A percentile compares a stretch with the other conserved stretches of the same genome.
Evolutionary conservation across 306 rosid species (phyloP).

Genomic region (Cucumis hystrix): DNA sequence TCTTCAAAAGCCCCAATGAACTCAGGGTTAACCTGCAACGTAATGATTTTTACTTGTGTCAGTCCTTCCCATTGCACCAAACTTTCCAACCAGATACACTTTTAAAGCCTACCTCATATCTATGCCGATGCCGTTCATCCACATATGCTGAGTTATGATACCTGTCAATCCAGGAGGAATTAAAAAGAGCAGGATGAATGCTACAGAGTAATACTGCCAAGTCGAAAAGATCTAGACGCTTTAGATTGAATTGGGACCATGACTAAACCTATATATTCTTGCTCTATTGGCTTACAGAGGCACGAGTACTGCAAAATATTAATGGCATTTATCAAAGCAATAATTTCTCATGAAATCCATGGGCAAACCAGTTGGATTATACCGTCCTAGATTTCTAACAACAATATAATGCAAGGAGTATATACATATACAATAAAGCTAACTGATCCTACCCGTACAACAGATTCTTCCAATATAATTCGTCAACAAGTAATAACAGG

Average conservation of each 20-base stretch:
- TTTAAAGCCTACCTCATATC: slow-evolving; percentile 68
- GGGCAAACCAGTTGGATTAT: neutral
- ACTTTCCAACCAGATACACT: slow-evolving; percentile 4
- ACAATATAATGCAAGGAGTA: neutral
- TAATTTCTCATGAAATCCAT: neutral
- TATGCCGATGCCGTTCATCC: slow-evolving; percentile 93
- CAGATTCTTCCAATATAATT: neutral
- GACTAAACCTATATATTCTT: neutral
- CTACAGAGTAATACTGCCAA: neutral
- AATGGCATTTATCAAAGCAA: neutral
- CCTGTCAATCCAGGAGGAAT: slow-evolving; percentile 29
- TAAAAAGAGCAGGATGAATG: neutral
- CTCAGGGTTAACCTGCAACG: slow-evolving; percentile 80
- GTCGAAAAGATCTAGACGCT: neutral
- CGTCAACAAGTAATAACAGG: neutral
- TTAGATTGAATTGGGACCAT: neutral
- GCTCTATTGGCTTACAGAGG: neutral
- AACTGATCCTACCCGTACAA: neutral
- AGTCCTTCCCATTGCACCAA: neutral
- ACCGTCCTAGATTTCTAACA: neutral
- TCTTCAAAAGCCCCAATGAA: slow-evolving; percentile 57
- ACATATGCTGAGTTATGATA: slow-evolving; percentile 64
- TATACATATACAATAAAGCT: neutral
- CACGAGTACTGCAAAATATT: neutral
- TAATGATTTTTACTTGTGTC: neutral